These are phyloP conservation scores for Brasenia schreberi DNA, from an alignment of 164 flowering plant genomes.

Conservation along the genomic window DNA sequence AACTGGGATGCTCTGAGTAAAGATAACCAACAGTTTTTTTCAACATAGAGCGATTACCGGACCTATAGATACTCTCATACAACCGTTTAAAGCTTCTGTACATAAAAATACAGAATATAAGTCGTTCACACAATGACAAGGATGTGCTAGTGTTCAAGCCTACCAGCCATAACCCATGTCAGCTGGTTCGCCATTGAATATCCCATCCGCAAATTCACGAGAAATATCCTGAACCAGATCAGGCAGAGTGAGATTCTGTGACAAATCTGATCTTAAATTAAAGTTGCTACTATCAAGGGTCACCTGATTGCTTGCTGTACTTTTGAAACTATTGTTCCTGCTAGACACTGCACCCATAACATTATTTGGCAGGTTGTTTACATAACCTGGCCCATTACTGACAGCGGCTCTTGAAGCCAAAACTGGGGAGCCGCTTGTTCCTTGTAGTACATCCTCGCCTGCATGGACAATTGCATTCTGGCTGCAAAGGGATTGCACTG, in stretches of 20 bases:
- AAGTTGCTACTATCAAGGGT: constrained; percentile 5
- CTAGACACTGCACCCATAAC: constrained; percentile 1
- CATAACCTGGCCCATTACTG: constrained; percentile 1
- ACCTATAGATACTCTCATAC: background rate
- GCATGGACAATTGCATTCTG: constrained; percentile 4
- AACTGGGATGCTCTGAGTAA: background rate
- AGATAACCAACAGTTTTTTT: background rate
- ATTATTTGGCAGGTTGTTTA: constrained; percentile 4
- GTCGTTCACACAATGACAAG: background rate
- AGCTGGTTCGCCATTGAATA: constrained; percentile 42
- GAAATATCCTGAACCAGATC: constrained; percentile 52
- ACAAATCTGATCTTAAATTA: constrained; percentile 35
- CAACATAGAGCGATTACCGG: background rate
- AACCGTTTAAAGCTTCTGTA: constrained; percentile 22
- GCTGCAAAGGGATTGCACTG: constrained; percentile 2
- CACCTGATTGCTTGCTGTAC: constrained; percentile 13
- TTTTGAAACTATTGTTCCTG: constrained; percentile 10
- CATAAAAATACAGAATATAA: constrained; percentile 8
- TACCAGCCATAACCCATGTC: constrained; percentile 57
- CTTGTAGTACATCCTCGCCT: constrained; percentile 5
- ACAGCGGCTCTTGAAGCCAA: constrained; percentile 2
- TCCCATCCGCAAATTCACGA: constrained; percentile 51
- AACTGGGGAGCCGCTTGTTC: background rate
- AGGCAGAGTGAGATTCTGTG: constrained; percentile 37
- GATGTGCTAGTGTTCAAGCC: constrained; percentile 25